Evolutionary conservation across 2,329 filamentous ascomycete species (phyloP), one percentile per base, ranked within the genome.

Genomic region (Colletotrichum acutatum): DNA sequence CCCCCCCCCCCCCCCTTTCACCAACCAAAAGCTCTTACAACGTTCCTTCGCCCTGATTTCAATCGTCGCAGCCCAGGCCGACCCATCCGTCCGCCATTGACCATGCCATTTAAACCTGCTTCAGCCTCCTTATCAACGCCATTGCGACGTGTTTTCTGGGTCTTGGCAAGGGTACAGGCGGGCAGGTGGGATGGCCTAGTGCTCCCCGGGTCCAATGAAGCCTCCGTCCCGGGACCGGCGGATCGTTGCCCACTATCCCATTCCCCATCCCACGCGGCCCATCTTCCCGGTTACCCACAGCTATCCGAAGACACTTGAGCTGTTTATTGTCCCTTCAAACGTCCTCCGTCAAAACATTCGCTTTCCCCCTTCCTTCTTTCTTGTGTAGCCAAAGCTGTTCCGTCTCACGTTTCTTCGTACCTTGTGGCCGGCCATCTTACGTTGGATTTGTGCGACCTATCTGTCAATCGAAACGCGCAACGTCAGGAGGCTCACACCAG

Each of bases 131-230:
- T 59, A 14, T 26, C 57, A 22, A 19, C 9, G 61, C 66, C 53
- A 19, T 11, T 69, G 60, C 37, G 22, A 22, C 37, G 46, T 24
- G 30, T 24, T 46, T 24, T 66, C 54, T 46, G 30, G 61, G 61
- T 46, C 68, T 66, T 70, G 68, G 68, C 68, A 70, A 49, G 61
- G 68, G 57, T 59, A 24, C 37, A 46, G 61, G 67, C 34, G 37
- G n/a, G 24, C 24, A 24, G 24, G 52, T 49, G 52, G 66, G 24
- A 68, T 53, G 49, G 42, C 46, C 11, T 24, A 66, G 34, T 37
- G 52, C 34, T 49, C 42, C 16, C 16, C 42, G 42, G 42, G 42
- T 1, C 67, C 60, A 69, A 52, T 65, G 37, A 65, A 69, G 60
- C 37, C 67, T 28, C 42, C 62, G 58, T 53, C 42, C 65, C 67